These are phyloP conservation scores for Tubosaeta sp. DNA, from an alignment of 768 basidiomycete genomes.

Conservation along the genomic window DNA sequence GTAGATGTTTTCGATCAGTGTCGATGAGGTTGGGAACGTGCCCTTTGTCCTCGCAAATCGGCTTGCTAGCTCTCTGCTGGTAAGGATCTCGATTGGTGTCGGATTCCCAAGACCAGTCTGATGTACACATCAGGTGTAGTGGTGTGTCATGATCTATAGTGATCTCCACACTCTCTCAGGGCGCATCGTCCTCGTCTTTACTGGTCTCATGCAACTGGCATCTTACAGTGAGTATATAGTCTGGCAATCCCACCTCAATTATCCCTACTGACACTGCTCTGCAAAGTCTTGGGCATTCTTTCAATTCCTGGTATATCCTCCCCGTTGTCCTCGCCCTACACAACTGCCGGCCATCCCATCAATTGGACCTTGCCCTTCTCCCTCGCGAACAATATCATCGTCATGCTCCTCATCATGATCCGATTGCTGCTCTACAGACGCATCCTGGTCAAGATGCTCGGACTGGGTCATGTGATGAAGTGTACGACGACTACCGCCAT, in stretches of 20 bases:
- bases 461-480: constrained; percentile 20
- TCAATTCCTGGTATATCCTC: constrained; percentile 30
- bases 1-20: constrained; percentile 26
- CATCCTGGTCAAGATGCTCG: constrained; percentile 12
- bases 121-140: constrained; percentile 21
- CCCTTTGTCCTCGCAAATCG: constrained; percentile 28
- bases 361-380: constrained; percentile 30
- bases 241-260: not conserved
- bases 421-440: constrained; percentile 27
- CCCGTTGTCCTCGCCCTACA: constrained; percentile 26
- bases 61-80: constrained; percentile 25
- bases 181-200: constrained; percentile 14
- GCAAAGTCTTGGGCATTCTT: constrained; percentile 17
- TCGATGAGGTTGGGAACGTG: constrained; percentile 23
- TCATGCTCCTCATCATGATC: constrained; percentile 22
- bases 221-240: constrained; percentile 20
- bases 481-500: constrained; percentile 26
- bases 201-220: constrained; percentile 22
- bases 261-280: not conserved
- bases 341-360: constrained; percentile 5
- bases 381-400: constrained; percentile 24
- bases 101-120: not conserved
- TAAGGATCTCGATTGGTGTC: not conserved
- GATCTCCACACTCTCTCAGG: constrained; percentile 13
- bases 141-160: constrained; percentile 26